These are phyloP conservation scores for Daldinia grandis DNA, from an alignment of 495 filamentous ascomycete species.

Conservation along the genomic window DNA sequence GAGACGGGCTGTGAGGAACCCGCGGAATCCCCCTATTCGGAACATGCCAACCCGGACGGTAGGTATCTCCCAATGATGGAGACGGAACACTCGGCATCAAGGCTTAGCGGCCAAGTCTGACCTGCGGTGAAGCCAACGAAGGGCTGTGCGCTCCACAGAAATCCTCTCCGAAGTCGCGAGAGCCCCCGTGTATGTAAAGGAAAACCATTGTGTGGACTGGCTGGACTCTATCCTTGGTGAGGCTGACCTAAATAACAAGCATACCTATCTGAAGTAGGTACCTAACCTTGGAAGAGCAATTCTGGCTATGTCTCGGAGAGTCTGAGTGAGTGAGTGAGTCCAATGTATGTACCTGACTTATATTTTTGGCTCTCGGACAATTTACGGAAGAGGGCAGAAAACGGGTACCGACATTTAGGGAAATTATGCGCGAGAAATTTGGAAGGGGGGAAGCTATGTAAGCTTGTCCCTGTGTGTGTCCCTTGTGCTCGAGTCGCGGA, in stretches of 20 bases:
- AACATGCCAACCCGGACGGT: background rate
- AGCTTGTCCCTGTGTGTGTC: background rate
- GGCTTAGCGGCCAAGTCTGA: background rate
- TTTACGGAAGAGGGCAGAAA: background rate
- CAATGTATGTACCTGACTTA: too few relatives aligned
- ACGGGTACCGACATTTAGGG: background rate
- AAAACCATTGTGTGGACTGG: too few relatives aligned
- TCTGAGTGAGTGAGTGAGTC: constrained; percentile 1
- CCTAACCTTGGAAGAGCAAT: background rate
- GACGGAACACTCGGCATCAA: constrained; percentile 2
- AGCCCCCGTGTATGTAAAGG: too few relatives aligned
- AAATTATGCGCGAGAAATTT: background rate
- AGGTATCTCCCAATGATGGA: constrained; percentile 1
- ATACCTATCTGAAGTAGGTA: too few relatives aligned
- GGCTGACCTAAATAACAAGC: background rate
- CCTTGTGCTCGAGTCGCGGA: background rate
- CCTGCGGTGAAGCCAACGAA: constrained; percentile 13
- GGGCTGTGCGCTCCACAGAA: background rate
- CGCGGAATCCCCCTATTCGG: background rate
- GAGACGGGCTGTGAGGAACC: background rate
- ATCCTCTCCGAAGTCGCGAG: background rate
- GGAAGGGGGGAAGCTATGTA: background rate
- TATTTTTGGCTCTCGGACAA: constrained; percentile 1
- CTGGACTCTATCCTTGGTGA: background rate
- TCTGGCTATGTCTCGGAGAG: constrained; percentile 20